phyloP scores from a whole-genome alignment of 768 basidiomycete species.

The Termitomyces sp. region DNA sequence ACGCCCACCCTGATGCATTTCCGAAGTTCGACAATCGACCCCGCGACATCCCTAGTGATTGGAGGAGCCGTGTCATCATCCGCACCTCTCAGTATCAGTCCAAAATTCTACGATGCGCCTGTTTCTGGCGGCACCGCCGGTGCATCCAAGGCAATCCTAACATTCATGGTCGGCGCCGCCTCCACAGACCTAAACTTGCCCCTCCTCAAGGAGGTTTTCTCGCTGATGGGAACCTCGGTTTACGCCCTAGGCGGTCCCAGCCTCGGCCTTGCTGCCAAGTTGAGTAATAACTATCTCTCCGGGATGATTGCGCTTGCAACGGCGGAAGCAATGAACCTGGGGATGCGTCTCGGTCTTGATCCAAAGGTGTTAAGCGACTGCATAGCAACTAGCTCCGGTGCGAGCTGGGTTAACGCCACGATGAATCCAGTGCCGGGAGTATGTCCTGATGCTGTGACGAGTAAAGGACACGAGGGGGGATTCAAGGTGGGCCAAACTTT shows the following conservation, averaged over 20 bases:
- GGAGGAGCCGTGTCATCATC: constrained; percentile 28
- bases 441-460: constrained; percentile 42
- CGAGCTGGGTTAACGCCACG: constrained; percentile 40
- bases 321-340: constrained; percentile 44
- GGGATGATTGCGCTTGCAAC: constrained; percentile 42
- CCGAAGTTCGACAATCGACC: constrained; percentile 43
- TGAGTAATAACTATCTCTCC: constrained; percentile 44
- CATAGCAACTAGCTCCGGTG: constrained; percentile 39
- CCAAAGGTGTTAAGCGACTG: constrained; percentile 36
- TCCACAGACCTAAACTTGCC: constrained; percentile 31
- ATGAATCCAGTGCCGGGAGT: constrained; percentile 46
- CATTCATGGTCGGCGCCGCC: constrained; percentile 39
- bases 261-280: constrained; percentile 42
- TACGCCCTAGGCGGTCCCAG: constrained; percentile 38
- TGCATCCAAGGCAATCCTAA: constrained; percentile 36
- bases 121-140: constrained; percentile 43
- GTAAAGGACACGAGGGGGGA: constrained; percentile 40
- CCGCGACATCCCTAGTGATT: constrained; percentile 33
- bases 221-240: constrained; percentile 36
- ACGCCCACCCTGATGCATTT: background rate
- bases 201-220: constrained; percentile 31
- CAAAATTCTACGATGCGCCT: constrained; percentile 39
- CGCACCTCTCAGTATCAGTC: constrained; percentile 6
- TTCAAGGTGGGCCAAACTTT: constrained; percentile 32
- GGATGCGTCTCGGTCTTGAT: constrained; percentile 42